These are phyloP conservation scores for Parietaria judaica DNA, from an alignment of 306 rosid species.

Conservation along the genomic window DNA sequence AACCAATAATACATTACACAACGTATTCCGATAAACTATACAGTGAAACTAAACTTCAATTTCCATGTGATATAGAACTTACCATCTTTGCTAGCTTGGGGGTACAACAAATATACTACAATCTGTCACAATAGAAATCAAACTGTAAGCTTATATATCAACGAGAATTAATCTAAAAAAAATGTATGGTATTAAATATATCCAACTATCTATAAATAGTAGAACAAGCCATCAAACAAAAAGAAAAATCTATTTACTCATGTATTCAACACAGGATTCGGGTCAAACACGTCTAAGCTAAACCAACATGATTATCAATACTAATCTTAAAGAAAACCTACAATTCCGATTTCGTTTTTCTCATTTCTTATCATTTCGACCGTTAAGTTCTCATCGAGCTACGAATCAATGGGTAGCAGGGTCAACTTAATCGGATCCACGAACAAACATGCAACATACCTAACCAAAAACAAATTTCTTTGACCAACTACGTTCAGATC, in stretches of 20 bases:
- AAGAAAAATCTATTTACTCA: too few species aligned
- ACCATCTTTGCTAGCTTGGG: constrained; percentile 53
- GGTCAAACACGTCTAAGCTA: too few species aligned
- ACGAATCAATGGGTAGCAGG: not conserved
- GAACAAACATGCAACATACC: not conserved
- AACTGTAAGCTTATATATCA: too few species aligned
- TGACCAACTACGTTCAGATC: not conserved
- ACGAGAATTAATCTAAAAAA: not conserved
- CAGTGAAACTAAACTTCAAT: not conserved
- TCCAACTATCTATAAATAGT: too few species aligned
- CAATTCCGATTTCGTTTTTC: too few species aligned
- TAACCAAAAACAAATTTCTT: not conserved
- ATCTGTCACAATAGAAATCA: constrained; percentile 10
- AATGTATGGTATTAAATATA: too few species aligned
- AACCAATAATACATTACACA: constrained; percentile 12
- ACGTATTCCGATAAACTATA: not conserved
- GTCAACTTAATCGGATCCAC: not conserved
- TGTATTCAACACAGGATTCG: too few species aligned
- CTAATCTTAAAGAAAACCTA: too few species aligned
- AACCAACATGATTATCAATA: too few species aligned
- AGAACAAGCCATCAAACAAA: too few species aligned
- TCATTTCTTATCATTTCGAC: too few species aligned
- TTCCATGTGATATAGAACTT: not conserved
- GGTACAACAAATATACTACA: not conserved
- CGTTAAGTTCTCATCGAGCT: too few species aligned